Evolutionary conservation across 768 basidiomycete species (phyloP).

Genomic region (Boletellus ananiceps): DNA sequence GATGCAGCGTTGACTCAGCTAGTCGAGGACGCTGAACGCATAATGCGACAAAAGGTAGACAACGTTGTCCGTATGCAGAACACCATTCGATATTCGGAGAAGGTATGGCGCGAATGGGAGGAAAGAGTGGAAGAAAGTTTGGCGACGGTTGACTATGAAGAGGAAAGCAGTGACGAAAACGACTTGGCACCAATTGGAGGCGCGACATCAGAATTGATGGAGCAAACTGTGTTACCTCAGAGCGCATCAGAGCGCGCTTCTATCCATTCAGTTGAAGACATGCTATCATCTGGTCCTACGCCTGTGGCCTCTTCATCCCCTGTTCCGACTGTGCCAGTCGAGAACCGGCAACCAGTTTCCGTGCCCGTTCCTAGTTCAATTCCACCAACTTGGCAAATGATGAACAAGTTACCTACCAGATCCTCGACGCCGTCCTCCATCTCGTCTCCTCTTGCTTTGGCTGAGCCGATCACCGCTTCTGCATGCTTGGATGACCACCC

Average conservation of each 20-base stretch:
- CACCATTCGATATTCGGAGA: slow-evolving; percentile 94
- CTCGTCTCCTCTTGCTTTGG: slow-evolving; percentile 81
- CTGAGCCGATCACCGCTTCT: slow-evolving; percentile 77
- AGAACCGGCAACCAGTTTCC: slow-evolving; percentile 25
- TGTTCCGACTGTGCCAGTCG: slow-evolving; percentile 15
- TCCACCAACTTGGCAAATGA: slow-evolving; percentile 38
- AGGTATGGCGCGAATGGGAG: slow-evolving; percentile 97
- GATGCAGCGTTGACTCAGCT: slow-evolving; percentile 82
- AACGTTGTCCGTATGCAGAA: slow-evolving; percentile 95
- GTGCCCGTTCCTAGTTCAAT: slow-evolving; percentile 43
- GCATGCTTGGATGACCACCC: slow-evolving; percentile 54
- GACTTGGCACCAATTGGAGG: slow-evolving; percentile 33
- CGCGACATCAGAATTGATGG: slow-evolving; percentile 22
- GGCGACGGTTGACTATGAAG: slow-evolving; percentile 52
- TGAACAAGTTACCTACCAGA: slow-evolving; percentile 56
- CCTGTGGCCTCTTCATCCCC: slow-evolving; percentile 60
- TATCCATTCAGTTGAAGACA: slow-evolving; percentile 21
- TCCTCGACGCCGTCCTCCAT: slow-evolving; percentile 88
- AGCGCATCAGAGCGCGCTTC: slow-evolving; percentile 15
- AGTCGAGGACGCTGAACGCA: slow-evolving; percentile 80
- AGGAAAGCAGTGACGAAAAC: slow-evolving; percentile 43
- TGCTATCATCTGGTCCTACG: slow-evolving; percentile 56
- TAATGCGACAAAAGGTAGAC: slow-evolving; percentile 91
- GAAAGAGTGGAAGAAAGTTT: slow-evolving; percentile 73
- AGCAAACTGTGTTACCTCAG: slow-evolving; percentile 12